These are phyloP conservation scores for Juglanconis oblonga DNA, from an alignment of 2,329 filamentous ascomycete species.

Conservation along the genomic window DNA sequence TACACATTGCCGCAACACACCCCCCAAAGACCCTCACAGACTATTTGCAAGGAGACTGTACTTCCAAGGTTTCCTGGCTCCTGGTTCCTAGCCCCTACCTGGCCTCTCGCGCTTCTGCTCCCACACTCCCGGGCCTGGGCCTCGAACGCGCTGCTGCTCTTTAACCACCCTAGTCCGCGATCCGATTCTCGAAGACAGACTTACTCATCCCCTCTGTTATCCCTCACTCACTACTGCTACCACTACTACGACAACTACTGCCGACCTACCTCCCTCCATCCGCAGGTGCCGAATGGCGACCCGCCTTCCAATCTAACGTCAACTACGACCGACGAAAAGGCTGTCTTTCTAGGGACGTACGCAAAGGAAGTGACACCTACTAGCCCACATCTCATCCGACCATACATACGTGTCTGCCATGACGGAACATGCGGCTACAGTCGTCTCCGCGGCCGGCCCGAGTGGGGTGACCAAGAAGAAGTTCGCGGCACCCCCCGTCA, in stretches of 20 bases:
- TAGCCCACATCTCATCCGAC: neutral
- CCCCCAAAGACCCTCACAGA: neutral
- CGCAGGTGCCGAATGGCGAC: neutral
- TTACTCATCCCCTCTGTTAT: neutral
- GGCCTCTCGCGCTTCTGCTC: neutral
- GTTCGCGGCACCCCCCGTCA: slow-evolving; percentile 46
- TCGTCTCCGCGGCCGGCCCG: neutral
- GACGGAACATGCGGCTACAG: slow-evolving; percentile 18
- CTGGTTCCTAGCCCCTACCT: neutral
- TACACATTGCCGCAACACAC: neutral
- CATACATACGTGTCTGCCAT: slow-evolving; percentile 2
- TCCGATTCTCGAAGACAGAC: neutral
- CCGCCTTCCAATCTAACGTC: neutral
- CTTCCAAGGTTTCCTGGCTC: too few relatives aligned
- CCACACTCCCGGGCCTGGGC: neutral
- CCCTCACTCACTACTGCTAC: neutral
- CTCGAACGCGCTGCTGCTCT: neutral
- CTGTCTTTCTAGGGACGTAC: neutral
- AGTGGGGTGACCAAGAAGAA: slow-evolving; percentile 31
- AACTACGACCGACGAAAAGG: neutral
- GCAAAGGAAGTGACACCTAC: neutral
- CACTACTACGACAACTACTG: neutral
- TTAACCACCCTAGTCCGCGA: neutral
- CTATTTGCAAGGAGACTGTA: too few relatives aligned
- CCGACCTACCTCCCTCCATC: neutral